Evolutionary conservation across 345 rosid species (phyloP).

Genomic region (Bretschneidera sinensis): DNA sequence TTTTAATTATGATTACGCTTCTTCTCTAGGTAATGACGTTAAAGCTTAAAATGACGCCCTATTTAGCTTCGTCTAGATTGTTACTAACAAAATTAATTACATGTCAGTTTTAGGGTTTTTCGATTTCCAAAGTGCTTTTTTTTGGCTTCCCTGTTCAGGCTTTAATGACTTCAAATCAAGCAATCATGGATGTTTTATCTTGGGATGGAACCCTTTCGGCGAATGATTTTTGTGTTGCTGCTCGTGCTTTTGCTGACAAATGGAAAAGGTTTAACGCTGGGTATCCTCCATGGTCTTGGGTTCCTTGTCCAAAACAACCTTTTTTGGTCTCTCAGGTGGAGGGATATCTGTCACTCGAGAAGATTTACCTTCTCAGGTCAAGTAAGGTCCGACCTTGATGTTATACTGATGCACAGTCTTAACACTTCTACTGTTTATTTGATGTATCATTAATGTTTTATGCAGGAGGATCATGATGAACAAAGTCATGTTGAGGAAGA

Average conservation of each 20-base stretch:
- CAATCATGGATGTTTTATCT: slow-evolving; percentile 22
- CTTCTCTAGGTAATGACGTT: no score
- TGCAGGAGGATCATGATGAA: slow-evolving; percentile 28
- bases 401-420: background rate
- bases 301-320: slow-evolving; percentile 34
- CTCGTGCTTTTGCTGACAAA: slow-evolving; percentile 39
- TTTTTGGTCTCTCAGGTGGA: slow-evolving; percentile 33
- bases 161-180: slow-evolving; percentile 15
- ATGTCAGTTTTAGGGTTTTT: background rate
- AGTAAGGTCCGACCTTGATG: slow-evolving; percentile 30
- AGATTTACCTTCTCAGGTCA: slow-evolving; percentile 31
- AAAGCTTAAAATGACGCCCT: no score
- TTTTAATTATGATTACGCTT: no score
- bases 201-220: slow-evolving; percentile 58
- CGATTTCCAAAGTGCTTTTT: background rate
- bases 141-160: background rate
- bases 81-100: no score
- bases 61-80: no score
- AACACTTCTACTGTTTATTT: background rate
- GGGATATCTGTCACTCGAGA: slow-evolving; percentile 68
- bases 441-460: background rate
- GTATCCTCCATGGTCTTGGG: slow-evolving; percentile 62
- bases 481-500: slow-evolving; percentile 17
- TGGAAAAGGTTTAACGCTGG: slow-evolving; percentile 41
- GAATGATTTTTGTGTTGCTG: slow-evolving; percentile 42